Percentiles rank a stretch among this genome's conserved stretches.
Evolutionary conservation across 2,329 filamentous ascomycete genomes (phyloP).

Genomic region (Acarospora socialis): DNA sequence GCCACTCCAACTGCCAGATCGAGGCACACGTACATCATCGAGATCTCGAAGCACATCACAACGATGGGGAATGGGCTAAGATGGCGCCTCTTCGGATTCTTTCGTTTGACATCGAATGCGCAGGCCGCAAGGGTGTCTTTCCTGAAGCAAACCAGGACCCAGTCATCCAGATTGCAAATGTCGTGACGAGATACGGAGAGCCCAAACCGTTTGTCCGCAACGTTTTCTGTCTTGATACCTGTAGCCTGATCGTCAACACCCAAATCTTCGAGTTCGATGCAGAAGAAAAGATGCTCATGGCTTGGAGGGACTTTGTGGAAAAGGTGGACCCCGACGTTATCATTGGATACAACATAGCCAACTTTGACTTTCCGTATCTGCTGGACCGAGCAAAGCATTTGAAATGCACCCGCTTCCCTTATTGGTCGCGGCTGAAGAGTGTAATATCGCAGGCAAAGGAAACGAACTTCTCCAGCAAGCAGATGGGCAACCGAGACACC

Average conservation of each 20-base stretch:
- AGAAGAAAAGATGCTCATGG: slow-evolving; percentile 80
- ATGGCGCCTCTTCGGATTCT: slow-evolving; percentile 88
- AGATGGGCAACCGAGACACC: slow-evolving; percentile 92
- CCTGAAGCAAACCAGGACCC: slow-evolving; percentile 84
- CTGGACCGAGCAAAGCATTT: slow-evolving; percentile 76
- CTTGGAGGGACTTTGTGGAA: slow-evolving; percentile 81
- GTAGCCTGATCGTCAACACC: slow-evolving; percentile 86
- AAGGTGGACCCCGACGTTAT: slow-evolving; percentile 93
- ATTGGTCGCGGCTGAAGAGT: slow-evolving; percentile 67
- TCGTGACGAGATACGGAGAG: slow-evolving; percentile 89
- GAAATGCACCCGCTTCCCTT: slow-evolving; percentile 66
- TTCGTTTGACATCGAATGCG: slow-evolving; percentile 98
- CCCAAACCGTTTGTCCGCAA: slow-evolving; percentile 91
- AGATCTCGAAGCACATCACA: slow-evolving; percentile 72
- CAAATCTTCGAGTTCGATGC: slow-evolving; percentile 71
- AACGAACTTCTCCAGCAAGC: slow-evolving; percentile 88
- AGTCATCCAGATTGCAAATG: slow-evolving; percentile 95
- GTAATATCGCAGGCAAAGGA: slow-evolving; percentile 58
- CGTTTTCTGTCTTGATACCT: slow-evolving; percentile 87
- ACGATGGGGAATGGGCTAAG: slow-evolving; percentile 91
- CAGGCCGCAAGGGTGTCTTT: slow-evolving; percentile 92
- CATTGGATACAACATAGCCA: slow-evolving; percentile 96
- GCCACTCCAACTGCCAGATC: slow-evolving; percentile 90
- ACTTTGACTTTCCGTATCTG: slow-evolving; percentile 97
- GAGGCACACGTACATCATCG: slow-evolving; percentile 74